Evolutionary conservation across 2,329 filamentous ascomycete genomes (phyloP).

Genomic region (Aspergillus sp.): DNA sequence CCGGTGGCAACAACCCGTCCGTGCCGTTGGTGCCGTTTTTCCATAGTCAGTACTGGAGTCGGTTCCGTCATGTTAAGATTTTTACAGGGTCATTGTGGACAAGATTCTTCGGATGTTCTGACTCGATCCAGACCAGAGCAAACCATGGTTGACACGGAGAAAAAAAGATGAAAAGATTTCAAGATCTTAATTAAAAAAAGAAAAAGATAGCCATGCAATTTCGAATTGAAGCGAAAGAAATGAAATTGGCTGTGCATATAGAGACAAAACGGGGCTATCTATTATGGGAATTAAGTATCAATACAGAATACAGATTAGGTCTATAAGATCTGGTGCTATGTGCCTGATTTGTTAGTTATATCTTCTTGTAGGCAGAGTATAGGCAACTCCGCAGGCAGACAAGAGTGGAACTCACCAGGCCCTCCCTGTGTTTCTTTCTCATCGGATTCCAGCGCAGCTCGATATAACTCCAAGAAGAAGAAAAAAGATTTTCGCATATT

Average conservation of each 20-base stretch:
- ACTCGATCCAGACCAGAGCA: background rate
- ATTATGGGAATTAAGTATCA: background rate
- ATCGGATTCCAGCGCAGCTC: background rate
- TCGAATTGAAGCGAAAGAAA: background rate
- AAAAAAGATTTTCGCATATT: background rate
- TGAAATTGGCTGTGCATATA: background rate
- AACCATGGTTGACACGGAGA: background rate
- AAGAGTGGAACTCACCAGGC: background rate
- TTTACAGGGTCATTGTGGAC: background rate
- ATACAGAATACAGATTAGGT: background rate
- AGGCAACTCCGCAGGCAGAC: background rate
- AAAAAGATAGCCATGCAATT: background rate
- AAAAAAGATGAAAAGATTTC: background rate
- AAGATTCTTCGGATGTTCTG: background rate
- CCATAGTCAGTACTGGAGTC: too few species aligned
- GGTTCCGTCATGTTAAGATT: too few species aligned
- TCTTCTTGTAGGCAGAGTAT: too few species aligned
- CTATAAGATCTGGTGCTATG: background rate
- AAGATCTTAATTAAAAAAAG: background rate
- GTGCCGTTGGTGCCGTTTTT: too few species aligned
- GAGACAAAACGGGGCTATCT: background rate
- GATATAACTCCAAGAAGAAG: background rate
- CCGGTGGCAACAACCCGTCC: too few species aligned
- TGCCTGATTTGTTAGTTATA: background rate
- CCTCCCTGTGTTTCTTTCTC: background rate